phyloP scores from a whole-genome alignment of 2,329 filamentous ascomycete species.

The Botrytis hyacinthi region DNA sequence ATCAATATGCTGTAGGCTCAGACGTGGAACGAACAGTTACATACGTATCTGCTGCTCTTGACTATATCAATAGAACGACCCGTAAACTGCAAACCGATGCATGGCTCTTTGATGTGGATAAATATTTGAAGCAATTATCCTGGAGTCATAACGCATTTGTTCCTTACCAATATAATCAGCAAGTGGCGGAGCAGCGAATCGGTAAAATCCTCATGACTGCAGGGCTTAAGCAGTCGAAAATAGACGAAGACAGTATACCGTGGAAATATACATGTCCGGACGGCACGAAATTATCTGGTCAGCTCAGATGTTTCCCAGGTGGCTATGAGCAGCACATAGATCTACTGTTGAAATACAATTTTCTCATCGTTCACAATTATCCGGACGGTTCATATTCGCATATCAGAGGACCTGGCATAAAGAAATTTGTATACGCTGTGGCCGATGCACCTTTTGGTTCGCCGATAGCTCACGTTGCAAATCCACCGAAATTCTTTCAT shows the following conservation, averaged over 20 bases:
- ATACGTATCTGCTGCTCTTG: neutral
- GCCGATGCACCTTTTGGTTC: neutral
- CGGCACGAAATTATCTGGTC: neutral
- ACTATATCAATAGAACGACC: neutral
- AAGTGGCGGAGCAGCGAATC: neutral
- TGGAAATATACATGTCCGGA: neutral
- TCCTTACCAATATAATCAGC: neutral
- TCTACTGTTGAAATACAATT: neutral
- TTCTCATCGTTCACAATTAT: neutral
- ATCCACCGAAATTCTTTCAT: neutral
- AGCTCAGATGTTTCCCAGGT: neutral
- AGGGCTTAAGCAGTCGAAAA: neutral
- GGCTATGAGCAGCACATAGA: neutral
- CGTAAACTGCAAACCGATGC: no score
- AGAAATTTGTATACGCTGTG: rapidly evolving
- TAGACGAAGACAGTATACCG: neutral
- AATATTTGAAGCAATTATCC: rapidly evolving
- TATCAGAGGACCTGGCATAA: neutral
- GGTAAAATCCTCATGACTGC: neutral
- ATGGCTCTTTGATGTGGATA: neutral
- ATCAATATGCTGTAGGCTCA: neutral
- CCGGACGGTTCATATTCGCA: neutral
- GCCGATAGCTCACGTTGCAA: neutral
- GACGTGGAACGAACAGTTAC: neutral
- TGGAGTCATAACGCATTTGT: neutral